Base-by-base conservation (phyloP, 768 basidiomycete genomes). In the Saitozyma podzolica region DNA sequence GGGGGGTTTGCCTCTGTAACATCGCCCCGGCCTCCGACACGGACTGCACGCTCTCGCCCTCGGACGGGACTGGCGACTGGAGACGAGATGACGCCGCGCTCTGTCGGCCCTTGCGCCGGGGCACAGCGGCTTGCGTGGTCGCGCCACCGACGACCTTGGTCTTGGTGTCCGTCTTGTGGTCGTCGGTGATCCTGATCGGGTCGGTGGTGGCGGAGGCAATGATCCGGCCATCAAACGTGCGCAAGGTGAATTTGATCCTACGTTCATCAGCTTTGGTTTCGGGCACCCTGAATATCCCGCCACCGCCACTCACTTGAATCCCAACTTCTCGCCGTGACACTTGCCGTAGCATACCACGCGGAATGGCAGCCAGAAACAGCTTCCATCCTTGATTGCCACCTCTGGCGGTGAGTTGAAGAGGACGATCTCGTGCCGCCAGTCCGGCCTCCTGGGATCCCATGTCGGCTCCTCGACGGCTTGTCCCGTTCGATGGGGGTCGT, bases 101-200 rank as follows among this genome's bases (percentile, higher is more conserved):
- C 42, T 58, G 69, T 49, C 62, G 66, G 13, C 65, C 71, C 63
- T 68, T 72, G 16, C 68, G 61, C 29, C 70, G 64, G 19, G 64
- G 54, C 11, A 59, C 62, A 10, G 70, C 29, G 6, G 68, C 60
- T 58, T 65, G 67, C 39, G 45, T 6, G n/a, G 56, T 50, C 9
- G 67, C 50, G 11, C 59, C n/a, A 10, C 53, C 54, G 9, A 64
- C 66, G 10, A 54, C 43, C 54, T 71, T 70, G 14, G 59, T 54
- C 53, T 70, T 74, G 50, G 61, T 64, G 63, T 74, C 72, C 39
- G 91, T 92, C 81, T 99, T 99, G 82, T 99, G 96, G 80, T 99
- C 96, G 82, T 99, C 96, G 1, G 95, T 99, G 68, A 98, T 98
- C 88, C 98, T 94, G 69, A 99, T 93, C 4, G 95, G 92, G 40